Evolutionary conservation across 2,329 filamentous ascomycete genomes (phyloP), one percentile per base, ranked within the genome.

Genomic region (Diaporthe sp.): DNA sequence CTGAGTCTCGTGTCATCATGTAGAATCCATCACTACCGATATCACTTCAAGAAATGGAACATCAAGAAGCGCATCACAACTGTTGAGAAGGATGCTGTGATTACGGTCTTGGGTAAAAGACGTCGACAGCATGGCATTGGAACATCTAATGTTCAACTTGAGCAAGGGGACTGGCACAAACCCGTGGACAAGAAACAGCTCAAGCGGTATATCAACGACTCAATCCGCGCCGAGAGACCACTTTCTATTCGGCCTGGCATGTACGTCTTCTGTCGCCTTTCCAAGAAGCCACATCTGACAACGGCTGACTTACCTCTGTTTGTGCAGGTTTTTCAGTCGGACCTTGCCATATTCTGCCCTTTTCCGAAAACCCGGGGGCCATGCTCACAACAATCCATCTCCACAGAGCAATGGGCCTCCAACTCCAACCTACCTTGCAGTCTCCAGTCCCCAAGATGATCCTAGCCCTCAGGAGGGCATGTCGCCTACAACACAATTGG

Each of bases 181-280:
- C 5, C n/a, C 0, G 72, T 80, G 2, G 77, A 79, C 51, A 79
- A 77, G 28, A 79, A 79, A 25, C 77, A 79, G 67, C 61, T 81
- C 17, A 79, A 78, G 67, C 75, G 79, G 13, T 73, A 78, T 37
- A 71, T 80, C 4, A 71, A 76, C 15, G 74, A 79, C 34, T 58
- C 31, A 25, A 78, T 78, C 10, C 75, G 78, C 8, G 51, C 73
- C 5, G 61, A 67, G 1, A 22, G 53, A 22, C 13, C 57, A 1
- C 9, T 75, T 17, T 13, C 58, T 71, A 10, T 34, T 74, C 53
- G 31, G 1, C 71, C 71, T 28, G 57, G 71, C 31, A 19, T 72
- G 71, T 62, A 42, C 44, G 57, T 62, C 57, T 22, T 46, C 31
- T 15, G 4, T 25, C 2, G 9, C 22, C 17, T 34, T 39, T 22